A percentile compares a stretch with the other conserved stretches of the same genome.
Evolutionary conservation across 768 basidiomycete genomes (phyloP).

Genomic region (Boletus bicolor): DNA sequence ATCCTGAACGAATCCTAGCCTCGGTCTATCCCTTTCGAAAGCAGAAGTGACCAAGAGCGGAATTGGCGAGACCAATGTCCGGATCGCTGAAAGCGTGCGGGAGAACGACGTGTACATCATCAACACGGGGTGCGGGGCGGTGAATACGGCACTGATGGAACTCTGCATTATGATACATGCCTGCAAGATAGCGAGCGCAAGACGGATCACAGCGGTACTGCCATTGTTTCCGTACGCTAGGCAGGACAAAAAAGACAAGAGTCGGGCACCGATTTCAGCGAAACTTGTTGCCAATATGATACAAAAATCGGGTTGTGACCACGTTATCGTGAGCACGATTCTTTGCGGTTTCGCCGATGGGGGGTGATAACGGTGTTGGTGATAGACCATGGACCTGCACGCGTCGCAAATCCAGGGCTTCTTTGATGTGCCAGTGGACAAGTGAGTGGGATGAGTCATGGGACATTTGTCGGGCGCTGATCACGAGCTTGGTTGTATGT

Average conservation of each 20-base stretch:
- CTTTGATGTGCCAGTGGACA: slow-evolving; percentile 99
- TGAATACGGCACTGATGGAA: slow-evolving; percentile 97
- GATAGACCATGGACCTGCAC: slow-evolving; percentile 96
- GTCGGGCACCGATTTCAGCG: slow-evolving; percentile 94
- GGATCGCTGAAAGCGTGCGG: slow-evolving; percentile 91
- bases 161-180: slow-evolving; percentile 99
- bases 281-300: slow-evolving; percentile 99
- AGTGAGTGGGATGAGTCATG: slow-evolving; percentile 57
- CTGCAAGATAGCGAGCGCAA: slow-evolving; percentile 98
- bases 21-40: slow-evolving; percentile 84
- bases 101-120: slow-evolving; percentile 99
- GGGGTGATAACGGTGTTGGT: slow-evolving; percentile 2
- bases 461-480: slow-evolving; percentile 14
- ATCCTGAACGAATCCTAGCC: slow-evolving; percentile 47
- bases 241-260: slow-evolving; percentile 99
- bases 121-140: slow-evolving; percentile 81
- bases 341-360: not conserved
- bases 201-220: slow-evolving; percentile 96
- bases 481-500: not conserved
- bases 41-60: slow-evolving; percentile 86
- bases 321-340: slow-evolving; percentile 78
- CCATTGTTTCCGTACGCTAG: slow-evolving; percentile 96
- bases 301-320: slow-evolving; percentile 88
- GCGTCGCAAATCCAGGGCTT: slow-evolving; percentile 99
- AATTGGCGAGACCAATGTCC: slow-evolving; percentile 88